Evolutionary conservation across 164 flowering plant species (phyloP).

Genomic region (grape (Vitis vinifera)): ASM3070453v1 NC_081805.1:216001-216500

Average conservation of each 20-base stretch:
- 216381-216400: slow-evolving; percentile 79
- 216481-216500: slow-evolving; percentile 63
- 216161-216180: slow-evolving; percentile 19
- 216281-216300: slow-evolving; percentile 19
- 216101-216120: slow-evolving; percentile 45
- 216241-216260: slow-evolving; percentile 42
- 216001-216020: slow-evolving; percentile 46
- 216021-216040: slow-evolving; percentile 27
- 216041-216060: slow-evolving; percentile 41
- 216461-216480: slow-evolving; percentile 86
- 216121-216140: slow-evolving; percentile 37
- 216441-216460: slow-evolving; percentile 54
- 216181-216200: slow-evolving; percentile 18
- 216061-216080: slow-evolving; percentile 66
- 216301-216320: slow-evolving; percentile 26
- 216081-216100: slow-evolving; percentile 44
- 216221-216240: slow-evolving; percentile 26
- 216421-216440: slow-evolving; percentile 70
- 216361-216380: slow-evolving; percentile 28
- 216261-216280: slow-evolving; percentile 27
- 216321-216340: slow-evolving; percentile 23
- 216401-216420: slow-evolving; percentile 97
- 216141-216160: slow-evolving; percentile 22
- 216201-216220: slow-evolving; percentile 17
- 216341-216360: slow-evolving; percentile 28